Conservation (phyloP, 2,329 filamentous ascomycete genomes). For the Clonostachys sp. region DNA sequence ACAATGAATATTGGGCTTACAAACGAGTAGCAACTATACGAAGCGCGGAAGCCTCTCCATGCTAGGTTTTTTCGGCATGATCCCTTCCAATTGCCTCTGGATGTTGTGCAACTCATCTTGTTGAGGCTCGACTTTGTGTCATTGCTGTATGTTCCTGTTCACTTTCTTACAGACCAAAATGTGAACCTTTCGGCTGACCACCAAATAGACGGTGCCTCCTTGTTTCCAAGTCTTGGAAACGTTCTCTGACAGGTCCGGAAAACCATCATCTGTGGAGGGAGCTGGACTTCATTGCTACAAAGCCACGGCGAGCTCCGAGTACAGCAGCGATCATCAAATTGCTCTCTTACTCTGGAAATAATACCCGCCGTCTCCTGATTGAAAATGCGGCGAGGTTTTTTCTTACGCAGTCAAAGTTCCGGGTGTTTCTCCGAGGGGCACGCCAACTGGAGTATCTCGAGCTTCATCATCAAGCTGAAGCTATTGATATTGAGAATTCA, state of each 20-base stretch:
- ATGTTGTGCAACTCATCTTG: constrained; percentile 28
- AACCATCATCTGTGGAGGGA: constrained; percentile 21
- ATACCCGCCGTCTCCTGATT: neutral
- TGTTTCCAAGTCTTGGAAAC: constrained; percentile 23
- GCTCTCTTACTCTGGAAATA: neutral
- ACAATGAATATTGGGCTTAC: neutral
- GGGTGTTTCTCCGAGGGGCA: constrained; percentile 15
- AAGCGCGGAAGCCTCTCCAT: constrained; percentile 25
- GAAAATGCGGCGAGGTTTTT: constrained; percentile 10
- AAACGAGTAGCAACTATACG: constrained; percentile 21
- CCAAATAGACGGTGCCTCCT: constrained; percentile 17
- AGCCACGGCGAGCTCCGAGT: neutral
- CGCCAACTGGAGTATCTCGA: constrained; percentile 17
- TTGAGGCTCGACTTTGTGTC: constrained; percentile 22
- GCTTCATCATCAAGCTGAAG: constrained; percentile 4
- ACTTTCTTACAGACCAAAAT: neutral
- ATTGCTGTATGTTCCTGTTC: constrained; percentile 14
- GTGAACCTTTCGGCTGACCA: constrained; percentile 1
- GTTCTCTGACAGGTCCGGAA: constrained; percentile 16
- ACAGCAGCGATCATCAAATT: neutral
- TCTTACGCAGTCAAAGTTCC: constrained; percentile 20
- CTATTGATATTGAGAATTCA: too few species aligned
- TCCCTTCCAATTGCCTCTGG: constrained; percentile 25
- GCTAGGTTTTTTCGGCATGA: constrained; percentile 23
- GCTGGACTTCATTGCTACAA: constrained; percentile 14